Evolutionary conservation across 176 grass and related monocot genomes (phyloP).

Genomic region (Olyra latifolia): DNA sequence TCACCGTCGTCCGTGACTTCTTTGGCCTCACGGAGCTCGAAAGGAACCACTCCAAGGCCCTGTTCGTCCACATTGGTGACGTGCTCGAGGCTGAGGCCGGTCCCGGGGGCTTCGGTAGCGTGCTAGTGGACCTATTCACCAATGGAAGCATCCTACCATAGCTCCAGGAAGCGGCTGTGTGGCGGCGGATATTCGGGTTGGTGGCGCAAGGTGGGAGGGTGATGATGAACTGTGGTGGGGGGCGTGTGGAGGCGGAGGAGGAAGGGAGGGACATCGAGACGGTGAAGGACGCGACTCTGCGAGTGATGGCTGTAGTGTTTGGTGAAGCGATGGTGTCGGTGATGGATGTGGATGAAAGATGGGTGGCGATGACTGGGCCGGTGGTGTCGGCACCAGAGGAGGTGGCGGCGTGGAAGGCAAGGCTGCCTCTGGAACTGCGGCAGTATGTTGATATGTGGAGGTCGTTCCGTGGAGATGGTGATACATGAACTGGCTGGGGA

Average conservation of each 20-base stretch:
- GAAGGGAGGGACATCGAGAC: conserved; percentile 53
- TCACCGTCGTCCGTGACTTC: conserved; percentile 70
- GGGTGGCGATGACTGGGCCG: conserved; percentile 55
- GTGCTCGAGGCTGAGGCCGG: conserved; percentile 46
- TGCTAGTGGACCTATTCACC: conserved; percentile 74
- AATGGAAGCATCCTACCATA: conserved; percentile 68
- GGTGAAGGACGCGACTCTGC: conserved; percentile 64
- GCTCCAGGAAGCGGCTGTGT: conserved; percentile 62
- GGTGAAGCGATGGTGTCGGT: conserved; percentile 50
- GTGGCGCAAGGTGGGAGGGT: conserved; percentile 48
- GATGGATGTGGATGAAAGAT: conserved; percentile 67
- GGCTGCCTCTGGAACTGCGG: conserved; percentile 47
- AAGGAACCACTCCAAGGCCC: conserved; percentile 40
- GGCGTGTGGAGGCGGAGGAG: conserved; percentile 76
- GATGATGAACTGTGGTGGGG: conserved; percentile 83
- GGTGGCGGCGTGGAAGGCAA: conserved; percentile 56
- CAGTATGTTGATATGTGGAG: conserved; percentile 59
- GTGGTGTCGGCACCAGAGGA: conserved; percentile 11
- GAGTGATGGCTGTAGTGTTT: conserved; percentile 51
- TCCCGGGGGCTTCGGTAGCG: conserved; percentile 58
- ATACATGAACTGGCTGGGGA: background rate
- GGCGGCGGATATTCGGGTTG: conserved; percentile 45
- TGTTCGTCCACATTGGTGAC: conserved; percentile 55
- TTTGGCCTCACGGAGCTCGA: conserved; percentile 70
- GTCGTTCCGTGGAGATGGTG: background rate